Evolutionary conservation across 2,329 filamentous ascomycete species (phyloP).

Genomic region (Ceratocystis smalleyi): DNA sequence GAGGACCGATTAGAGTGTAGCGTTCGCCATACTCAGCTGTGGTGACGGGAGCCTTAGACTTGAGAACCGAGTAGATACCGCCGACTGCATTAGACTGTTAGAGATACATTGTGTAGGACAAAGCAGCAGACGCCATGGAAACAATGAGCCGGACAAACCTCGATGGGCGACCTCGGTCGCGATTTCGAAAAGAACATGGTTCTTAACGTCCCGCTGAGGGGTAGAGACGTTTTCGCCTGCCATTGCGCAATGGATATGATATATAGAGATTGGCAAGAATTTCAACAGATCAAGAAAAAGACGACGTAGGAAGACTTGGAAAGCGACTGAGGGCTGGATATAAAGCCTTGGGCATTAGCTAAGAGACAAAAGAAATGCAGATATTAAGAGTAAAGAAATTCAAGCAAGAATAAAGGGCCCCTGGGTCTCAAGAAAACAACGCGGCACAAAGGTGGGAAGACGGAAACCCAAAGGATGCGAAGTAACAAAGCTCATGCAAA

Average conservation of each 20-base stretch:
- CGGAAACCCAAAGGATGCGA: not conserved
- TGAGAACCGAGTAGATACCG: conserved; percentile 97
- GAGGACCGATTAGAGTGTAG: conserved; percentile 87
- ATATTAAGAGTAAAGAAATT: conserved; percentile 1
- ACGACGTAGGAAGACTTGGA: not conserved
- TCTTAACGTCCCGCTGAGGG: conserved; percentile 60
- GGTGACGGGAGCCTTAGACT: conserved; percentile 95
- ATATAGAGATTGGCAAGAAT: not conserved
- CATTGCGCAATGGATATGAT: conserved; percentile 11
- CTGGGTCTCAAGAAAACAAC: not conserved
- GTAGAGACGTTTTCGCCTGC: conserved; percentile 26
- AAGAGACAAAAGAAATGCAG: not conserved
- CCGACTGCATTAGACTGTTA: conserved; percentile 47
- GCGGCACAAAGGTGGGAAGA: not conserved
- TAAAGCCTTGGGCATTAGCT: conserved; percentile 7
- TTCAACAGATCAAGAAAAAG: conserved; percentile 6
- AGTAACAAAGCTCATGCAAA: conserved; percentile 11
- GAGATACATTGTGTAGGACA: not conserved
- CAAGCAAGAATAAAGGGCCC: conserved; percentile 5
- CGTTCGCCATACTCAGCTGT: conserved; percentile 96
- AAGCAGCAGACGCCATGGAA: not conserved
- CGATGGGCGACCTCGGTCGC: conserved; percentile 95
- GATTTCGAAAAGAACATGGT: conserved; percentile 91
- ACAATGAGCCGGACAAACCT: conserved; percentile 38
- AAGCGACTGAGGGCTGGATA: not conserved